Base-by-base conservation (phyloP, 2,329 filamentous ascomycete genomes). In the Hypoxylon sp. region DNA sequence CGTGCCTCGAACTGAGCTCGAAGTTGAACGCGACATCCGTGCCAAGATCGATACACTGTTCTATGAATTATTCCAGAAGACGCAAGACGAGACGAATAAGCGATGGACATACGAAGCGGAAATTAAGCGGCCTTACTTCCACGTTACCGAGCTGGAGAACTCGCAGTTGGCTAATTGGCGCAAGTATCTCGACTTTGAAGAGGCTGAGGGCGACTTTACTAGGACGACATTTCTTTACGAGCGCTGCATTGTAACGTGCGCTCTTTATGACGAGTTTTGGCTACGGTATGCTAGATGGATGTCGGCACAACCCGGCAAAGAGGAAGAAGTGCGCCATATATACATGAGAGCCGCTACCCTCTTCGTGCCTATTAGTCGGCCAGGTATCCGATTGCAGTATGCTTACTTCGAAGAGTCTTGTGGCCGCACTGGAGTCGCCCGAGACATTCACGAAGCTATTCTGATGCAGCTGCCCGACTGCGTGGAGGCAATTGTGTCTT, bases 261-360 rank as follows among this genome's bases (percentile, higher is more conserved):
- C 96, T 14, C 91, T 97, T 72, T 98, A 99, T 77, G 95, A 98
- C 53, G 95, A 98, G 77, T 97, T 98, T 80, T 99, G 96, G 96
- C 89, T 97, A 75, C 91, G 96, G n/a, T 99, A 97, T 80, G 93
- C 92, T 14, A 87, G 95, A 43, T 99, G 96, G 96, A 97, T 98
- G 92, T 86, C 87, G 65, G 89, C 89, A 0, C 93, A 97, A 76
- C 82, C 88, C 1, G 89, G 86, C 72, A 97, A 97, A 79, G 90
- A 94, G 49, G 93, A 98, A 77, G 94, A 98, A 76, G 91, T 95
- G 5, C 91, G 96, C 63, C 94, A 93, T 79, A 96, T 98, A 70
- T 98, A 97, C 77, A 90, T 95, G 78, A 90, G 94, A 62, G 96
- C 95, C 9, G 90, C 92, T 71, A 94, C 89, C 55, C 81, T 97